phyloP scores from a whole-genome alignment of 768 basidiomycete genomes.

The Phlebiopsis flavidoalba region DNA sequence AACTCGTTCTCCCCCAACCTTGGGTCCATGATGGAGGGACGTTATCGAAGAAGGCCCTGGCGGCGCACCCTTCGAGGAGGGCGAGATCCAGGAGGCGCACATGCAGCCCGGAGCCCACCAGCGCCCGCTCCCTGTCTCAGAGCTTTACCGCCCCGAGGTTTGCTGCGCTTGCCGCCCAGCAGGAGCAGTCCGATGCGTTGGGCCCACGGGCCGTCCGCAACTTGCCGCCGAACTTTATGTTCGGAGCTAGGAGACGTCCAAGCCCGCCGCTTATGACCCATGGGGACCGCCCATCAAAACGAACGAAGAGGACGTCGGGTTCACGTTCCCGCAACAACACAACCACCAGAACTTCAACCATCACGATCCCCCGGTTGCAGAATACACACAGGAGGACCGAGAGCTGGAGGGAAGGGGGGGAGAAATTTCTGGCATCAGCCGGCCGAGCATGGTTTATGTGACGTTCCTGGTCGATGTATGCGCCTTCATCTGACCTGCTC shows the following conservation, averaged over 20 bases:
- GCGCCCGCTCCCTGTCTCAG: slow-evolving; percentile 72
- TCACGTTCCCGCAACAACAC: slow-evolving; percentile 78
- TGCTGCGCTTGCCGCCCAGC: slow-evolving; percentile 70
- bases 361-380: slow-evolving; percentile 25
- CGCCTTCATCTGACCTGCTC: slow-evolving; percentile 1
- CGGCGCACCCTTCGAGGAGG: slow-evolving; percentile 58
- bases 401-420: too few relatives aligned
- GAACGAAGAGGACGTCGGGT: slow-evolving; percentile 77
- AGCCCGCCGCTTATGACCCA: slow-evolving; percentile 45
- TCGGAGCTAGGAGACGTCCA: slow-evolving; percentile 56
- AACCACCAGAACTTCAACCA: slow-evolving; percentile 27
- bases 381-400: slow-evolving; percentile 49
- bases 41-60: slow-evolving; percentile 52
- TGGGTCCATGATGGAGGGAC: slow-evolving; percentile 81
- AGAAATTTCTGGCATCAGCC: slow-evolving; percentile 86
- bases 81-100: slow-evolving; percentile 62
- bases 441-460: slow-evolving; percentile 87
- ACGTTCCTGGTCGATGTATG: background rate
- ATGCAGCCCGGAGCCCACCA: slow-evolving; percentile 54
- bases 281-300: slow-evolving; percentile 69
- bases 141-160: slow-evolving; percentile 89
- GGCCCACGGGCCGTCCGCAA: slow-evolving; percentile 80
- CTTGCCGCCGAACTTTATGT: slow-evolving; percentile 90
- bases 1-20: slow-evolving; percentile 75
- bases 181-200: slow-evolving; percentile 53